These are phyloP conservation scores for Neckera pumila DNA, from an alignment of 225 moss, liverwort and hornwort species.

Conservation along the genomic window DNA sequence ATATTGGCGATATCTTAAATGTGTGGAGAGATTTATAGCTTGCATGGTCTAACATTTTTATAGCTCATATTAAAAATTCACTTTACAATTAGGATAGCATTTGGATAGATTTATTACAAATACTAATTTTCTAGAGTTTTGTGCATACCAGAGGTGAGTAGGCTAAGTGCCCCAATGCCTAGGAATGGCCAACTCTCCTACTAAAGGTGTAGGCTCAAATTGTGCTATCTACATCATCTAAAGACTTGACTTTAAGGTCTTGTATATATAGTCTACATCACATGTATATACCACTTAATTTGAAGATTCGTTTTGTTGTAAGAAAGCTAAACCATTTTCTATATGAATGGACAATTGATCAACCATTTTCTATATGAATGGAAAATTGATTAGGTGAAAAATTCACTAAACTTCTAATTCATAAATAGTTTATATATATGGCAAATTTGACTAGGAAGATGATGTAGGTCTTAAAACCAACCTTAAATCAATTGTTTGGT, in stretches of 20 bases:
- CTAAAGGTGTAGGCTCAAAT: neutral
- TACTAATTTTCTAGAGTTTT: too few relatives aligned
- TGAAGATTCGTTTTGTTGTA: neutral
- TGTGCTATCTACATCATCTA: neutral
- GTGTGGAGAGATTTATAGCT: too few relatives aligned
- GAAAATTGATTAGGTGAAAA: neutral
- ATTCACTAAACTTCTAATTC: neutral
- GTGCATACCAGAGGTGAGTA: too few relatives aligned
- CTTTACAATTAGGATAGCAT: too few relatives aligned
- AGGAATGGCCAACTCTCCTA: neutral
- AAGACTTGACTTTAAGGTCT: neutral
- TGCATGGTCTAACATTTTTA: too few relatives aligned
- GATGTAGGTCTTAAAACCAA: too few relatives aligned
- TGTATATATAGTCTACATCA: neutral
- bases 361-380: neutral
- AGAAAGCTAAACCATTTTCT: neutral
- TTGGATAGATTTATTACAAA: too few relatives aligned
- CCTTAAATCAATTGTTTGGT: too few relatives aligned
- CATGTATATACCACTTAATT: neutral
- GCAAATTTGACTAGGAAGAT: neutral
- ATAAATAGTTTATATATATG: neutral
- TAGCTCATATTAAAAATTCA: too few relatives aligned
- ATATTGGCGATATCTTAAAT: too few relatives aligned
- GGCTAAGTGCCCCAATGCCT: too few relatives aligned
- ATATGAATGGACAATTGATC: too few relatives aligned